A percentile compares a stretch with the other conserved stretches of the same genome.
phyloP scores from a whole-genome alignment of 768 basidiomycete genomes.

The Suillus clintonianus region DNA sequence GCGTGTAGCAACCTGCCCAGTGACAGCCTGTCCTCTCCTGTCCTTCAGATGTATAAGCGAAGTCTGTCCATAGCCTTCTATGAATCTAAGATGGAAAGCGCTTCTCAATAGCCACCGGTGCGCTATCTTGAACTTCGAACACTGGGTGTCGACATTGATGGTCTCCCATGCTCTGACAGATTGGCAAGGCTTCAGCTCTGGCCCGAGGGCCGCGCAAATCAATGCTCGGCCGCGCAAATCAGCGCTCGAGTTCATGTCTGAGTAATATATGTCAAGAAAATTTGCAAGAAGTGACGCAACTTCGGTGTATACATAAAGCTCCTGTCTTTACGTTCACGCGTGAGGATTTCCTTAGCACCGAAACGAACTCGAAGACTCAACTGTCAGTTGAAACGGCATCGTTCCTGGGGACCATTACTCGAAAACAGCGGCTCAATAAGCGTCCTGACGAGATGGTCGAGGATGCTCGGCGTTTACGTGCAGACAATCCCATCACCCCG shows the following conservation, averaged over 20 bases:
- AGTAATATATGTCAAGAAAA: background rate
- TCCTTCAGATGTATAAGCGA: constrained; percentile 6
- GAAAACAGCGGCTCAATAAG: background rate
- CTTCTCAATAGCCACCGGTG: constrained; percentile 6
- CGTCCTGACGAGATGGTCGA: background rate
- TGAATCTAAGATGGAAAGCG: background rate
- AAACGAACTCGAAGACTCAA: background rate
- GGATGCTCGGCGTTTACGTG: background rate
- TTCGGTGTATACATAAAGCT: background rate
- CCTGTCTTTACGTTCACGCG: constrained; percentile 1
- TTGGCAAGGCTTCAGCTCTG: background rate
- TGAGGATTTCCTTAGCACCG: background rate
- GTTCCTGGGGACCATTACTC: background rate
- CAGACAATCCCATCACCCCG: background rate
- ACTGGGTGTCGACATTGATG: background rate
- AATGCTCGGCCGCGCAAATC: background rate
- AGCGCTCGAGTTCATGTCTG: background rate
- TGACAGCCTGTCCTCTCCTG: background rate
- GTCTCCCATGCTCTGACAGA: constrained; percentile 3
- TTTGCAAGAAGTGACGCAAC: background rate
- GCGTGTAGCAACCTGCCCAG: constrained; percentile 8
- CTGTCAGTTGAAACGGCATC: background rate
- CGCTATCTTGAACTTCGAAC: constrained; percentile 2
- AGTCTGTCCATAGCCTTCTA: constrained; percentile 8
- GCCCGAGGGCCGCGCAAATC: background rate